Evolutionary conservation across 805 yeast genomes (phyloP).

Genomic region (Lachancea waltii): DNA sequence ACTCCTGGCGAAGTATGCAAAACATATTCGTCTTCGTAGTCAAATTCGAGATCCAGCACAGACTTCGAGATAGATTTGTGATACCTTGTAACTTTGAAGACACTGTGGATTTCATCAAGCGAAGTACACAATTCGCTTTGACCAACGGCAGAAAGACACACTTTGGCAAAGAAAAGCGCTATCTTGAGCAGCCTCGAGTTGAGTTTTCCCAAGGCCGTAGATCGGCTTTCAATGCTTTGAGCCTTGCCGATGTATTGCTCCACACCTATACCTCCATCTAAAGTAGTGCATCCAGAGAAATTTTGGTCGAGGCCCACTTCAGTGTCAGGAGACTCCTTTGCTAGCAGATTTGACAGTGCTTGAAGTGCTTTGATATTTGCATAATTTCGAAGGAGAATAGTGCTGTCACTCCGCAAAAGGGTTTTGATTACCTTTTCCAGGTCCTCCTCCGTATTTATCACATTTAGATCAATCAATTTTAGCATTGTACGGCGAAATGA

Average conservation of each 20-base stretch:
- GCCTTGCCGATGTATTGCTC: slow-evolving; percentile 28
- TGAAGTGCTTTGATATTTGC: slow-evolving; percentile 22
- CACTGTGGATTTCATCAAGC: slow-evolving; percentile 9
- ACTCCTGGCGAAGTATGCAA: slow-evolving; percentile 20
- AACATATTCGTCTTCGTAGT: slow-evolving; percentile 15
- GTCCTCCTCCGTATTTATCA: slow-evolving; percentile 21
- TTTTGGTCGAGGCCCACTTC: slow-evolving; percentile 24
- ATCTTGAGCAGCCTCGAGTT: slow-evolving; percentile 20
- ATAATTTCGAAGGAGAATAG: slow-evolving; percentile 28
- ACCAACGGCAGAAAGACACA: slow-evolving; percentile 18
- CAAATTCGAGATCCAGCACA: slow-evolving; percentile 10
- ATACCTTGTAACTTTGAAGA: slow-evolving; percentile 21
- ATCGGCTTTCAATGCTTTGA: slow-evolving; percentile 12
- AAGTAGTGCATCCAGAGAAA: slow-evolving; percentile 22
- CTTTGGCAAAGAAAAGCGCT: slow-evolving; percentile 18
- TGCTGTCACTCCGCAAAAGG: slow-evolving; percentile 20
- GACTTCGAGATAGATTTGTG: slow-evolving; percentile 11
- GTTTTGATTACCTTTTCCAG: slow-evolving; percentile 20
- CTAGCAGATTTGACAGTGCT: slow-evolving; percentile 11
- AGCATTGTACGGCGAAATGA: background rate
- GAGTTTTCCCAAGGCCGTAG: slow-evolving; percentile 15
- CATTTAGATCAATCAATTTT: slow-evolving; percentile 22
- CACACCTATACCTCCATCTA: slow-evolving; percentile 13
- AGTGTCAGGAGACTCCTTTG: slow-evolving; percentile 10
- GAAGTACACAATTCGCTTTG: slow-evolving; percentile 1